phyloP scores from a whole-genome alignment of 306 rosid genomes.

The Fagus sylvatica region DNA sequence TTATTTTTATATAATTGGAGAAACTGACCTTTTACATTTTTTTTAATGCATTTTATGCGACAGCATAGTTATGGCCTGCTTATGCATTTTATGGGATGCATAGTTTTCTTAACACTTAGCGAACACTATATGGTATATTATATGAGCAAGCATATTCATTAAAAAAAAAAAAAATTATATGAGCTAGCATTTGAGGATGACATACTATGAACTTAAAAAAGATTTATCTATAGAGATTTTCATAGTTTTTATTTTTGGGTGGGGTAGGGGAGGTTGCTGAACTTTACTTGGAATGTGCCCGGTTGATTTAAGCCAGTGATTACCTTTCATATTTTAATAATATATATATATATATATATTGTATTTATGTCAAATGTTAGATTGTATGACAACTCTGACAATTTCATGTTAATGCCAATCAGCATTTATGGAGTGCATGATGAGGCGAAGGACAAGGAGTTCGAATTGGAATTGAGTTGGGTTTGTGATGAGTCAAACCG shows the following conservation, averaged over 20 bases:
- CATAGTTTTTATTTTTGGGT: too few relatives aligned
- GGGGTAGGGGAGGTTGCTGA: too few relatives aligned
- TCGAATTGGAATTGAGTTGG: constrained; percentile 97
- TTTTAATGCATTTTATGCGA: not conserved
- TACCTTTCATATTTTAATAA: not conserved
- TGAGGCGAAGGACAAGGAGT: constrained; percentile 96
- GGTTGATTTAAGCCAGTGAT: not conserved
- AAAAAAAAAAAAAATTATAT: too few relatives aligned
- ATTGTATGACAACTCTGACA: constrained; percentile 3
- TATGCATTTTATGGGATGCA: not conserved
- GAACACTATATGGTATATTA: not conserved
- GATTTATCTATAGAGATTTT: not conserved
- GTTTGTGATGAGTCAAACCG: constrained; percentile 96
- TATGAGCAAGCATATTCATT: not conserved
- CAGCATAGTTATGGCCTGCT: not conserved
- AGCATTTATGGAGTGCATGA: constrained; percentile 97
- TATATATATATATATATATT: not conserved
- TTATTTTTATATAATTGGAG: not conserved
- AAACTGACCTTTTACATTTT: not conserved
- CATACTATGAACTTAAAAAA: not conserved
- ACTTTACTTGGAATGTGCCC: not conserved
- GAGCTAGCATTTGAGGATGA: not conserved
- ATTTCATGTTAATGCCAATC: constrained; percentile 15
- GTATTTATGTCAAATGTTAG: not conserved
- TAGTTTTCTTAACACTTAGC: not conserved